Evolutionary conservation across 352 stramenopile genomes (phyloP).

Genomic region (Aphanomyces astaci): DNA sequence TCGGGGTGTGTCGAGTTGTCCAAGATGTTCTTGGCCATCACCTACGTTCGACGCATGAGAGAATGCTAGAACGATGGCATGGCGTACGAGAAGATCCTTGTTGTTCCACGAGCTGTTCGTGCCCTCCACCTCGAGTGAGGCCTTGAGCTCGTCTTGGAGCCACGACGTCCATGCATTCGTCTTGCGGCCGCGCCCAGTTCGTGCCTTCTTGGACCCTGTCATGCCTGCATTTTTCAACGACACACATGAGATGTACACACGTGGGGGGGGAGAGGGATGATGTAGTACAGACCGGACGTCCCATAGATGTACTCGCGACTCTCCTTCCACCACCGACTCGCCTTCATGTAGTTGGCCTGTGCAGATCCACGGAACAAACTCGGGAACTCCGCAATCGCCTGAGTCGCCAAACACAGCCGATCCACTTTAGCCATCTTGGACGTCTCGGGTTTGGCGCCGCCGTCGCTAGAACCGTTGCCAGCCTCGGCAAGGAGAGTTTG

Average conservation of each 20-base stretch:
- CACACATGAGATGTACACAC: too few relatives aligned
- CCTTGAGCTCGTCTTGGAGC: constrained; percentile 14
- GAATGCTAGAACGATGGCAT: neutral
- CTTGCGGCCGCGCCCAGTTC: neutral
- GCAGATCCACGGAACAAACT: constrained; percentile 1
- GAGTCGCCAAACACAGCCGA: constrained; percentile 1
- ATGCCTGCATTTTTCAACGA: neutral
- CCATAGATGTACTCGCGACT: constrained; percentile 13
- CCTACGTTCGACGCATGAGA: neutral
- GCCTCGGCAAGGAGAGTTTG: neutral
- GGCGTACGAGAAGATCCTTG: constrained; percentile 5
- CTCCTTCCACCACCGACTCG: constrained; percentile 16
- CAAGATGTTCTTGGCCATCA: constrained; percentile 14
- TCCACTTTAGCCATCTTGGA: neutral
- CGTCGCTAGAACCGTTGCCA: neutral
- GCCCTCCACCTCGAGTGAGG: neutral
- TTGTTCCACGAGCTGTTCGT: constrained; percentile 6
- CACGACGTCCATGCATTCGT: constrained; percentile 5
- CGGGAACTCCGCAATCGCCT: constrained; percentile 7
- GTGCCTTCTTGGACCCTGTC: constrained; percentile 13
- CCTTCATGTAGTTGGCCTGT: constrained; percentile 21
- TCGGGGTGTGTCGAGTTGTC: constrained; percentile 7
- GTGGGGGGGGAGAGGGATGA: neutral
- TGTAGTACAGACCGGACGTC: neutral
- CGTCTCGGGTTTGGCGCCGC: neutral